phyloP scores from a whole-genome alignment of 257 asterid genomes.

The Nemophila menziesii region DNA sequence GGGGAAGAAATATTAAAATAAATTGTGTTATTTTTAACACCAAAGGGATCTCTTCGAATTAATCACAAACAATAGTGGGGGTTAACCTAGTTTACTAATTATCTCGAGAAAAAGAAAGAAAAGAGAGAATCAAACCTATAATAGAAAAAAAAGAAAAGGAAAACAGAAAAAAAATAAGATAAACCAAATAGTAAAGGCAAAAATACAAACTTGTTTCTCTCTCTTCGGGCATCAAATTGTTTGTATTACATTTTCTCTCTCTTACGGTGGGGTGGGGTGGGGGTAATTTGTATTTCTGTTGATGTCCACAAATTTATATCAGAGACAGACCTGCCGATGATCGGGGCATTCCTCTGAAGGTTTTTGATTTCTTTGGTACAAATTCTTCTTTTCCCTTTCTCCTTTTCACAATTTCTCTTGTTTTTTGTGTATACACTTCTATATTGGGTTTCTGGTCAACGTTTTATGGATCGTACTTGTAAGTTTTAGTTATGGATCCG shows the following conservation, averaged over 20 bases:
- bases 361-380: too few species aligned
- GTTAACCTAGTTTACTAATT: conserved; percentile 12
- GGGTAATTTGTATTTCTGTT: conserved; percentile 19
- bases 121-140: background rate
- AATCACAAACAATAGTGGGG: too few species aligned
- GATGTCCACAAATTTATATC: conserved; percentile 1
- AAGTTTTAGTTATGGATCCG: background rate
- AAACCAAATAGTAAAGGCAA: background rate
- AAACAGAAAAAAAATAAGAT: background rate
- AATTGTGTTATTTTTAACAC: too few species aligned
- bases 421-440: background rate
- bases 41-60: too few species aligned
- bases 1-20: too few species aligned
- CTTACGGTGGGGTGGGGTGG: conserved; percentile 12
- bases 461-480: background rate
- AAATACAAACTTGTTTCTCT: conserved; percentile 6
- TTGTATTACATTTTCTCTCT: conserved; percentile 11
- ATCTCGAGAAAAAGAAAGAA: conserved; percentile 5
- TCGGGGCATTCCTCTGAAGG: background rate
- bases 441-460: background rate
- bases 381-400: background rate
- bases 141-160: background rate
- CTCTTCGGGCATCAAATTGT: conserved; percentile 9
- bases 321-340: background rate
- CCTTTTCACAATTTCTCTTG: too few species aligned